These are phyloP conservation scores for Trichoderma parareesei DNA, from an alignment of 495 filamentous ascomycete genomes.

Conservation along the genomic window DNA sequence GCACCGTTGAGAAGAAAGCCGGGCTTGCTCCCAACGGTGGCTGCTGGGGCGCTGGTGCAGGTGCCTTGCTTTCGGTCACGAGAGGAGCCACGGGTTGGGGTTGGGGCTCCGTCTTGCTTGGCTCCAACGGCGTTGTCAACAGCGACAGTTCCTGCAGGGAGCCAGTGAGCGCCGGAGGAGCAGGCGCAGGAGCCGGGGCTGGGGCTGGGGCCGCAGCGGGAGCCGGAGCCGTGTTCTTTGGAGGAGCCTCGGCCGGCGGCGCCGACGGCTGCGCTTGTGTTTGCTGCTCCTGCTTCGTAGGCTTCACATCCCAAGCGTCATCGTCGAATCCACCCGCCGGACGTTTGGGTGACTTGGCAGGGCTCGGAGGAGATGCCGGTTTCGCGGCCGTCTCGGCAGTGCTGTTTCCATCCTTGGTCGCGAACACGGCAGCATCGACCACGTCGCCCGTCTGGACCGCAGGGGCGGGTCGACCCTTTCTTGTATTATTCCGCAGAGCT, in stretches of 20 bases:
- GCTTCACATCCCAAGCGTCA: constrained; percentile 95
- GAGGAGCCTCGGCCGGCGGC: constrained; percentile 26
- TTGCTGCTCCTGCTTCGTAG: constrained; percentile 53
- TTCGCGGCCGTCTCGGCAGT: constrained; percentile 33
- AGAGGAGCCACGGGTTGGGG: constrained; percentile 40
- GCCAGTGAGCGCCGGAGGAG: constrained; percentile 52
- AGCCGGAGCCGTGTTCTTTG: constrained; percentile 27
- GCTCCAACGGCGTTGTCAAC: constrained; percentile 66
- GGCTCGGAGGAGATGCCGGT: constrained; percentile 37
- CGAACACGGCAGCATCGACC: constrained; percentile 82
- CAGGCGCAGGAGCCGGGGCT: constrained; percentile 26
- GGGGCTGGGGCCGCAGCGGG: constrained; percentile 23
- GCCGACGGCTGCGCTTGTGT: neutral
- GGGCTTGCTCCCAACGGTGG: constrained; percentile 35
- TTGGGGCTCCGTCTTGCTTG: constrained; percentile 38
- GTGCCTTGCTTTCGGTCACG: constrained; percentile 32
- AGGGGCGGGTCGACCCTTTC: constrained; percentile 82
- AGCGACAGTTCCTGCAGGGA: constrained; percentile 74
- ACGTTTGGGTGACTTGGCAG: constrained; percentile 37
- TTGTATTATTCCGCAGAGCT: constrained; percentile 83
- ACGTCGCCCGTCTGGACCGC: constrained; percentile 73
- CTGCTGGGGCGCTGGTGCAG: constrained; percentile 46
- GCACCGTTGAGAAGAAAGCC: constrained; percentile 39
- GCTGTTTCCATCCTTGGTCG: constrained; percentile 41
- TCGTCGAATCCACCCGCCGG: constrained; percentile 76